Conservation (phyloP, 306 rosid species). For the Corylus avellana region DNA sequence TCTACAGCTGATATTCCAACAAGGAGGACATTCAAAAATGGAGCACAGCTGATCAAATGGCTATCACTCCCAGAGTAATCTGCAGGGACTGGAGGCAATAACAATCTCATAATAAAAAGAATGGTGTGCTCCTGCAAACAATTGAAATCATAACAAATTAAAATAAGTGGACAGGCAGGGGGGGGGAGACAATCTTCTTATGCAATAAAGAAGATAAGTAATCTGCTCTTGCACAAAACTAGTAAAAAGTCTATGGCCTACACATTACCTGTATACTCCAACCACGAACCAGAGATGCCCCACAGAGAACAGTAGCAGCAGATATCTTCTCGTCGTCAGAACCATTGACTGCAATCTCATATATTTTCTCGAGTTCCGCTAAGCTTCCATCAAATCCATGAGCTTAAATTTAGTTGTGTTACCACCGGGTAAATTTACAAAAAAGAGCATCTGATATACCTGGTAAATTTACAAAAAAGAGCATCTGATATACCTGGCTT, state of each 20-base stretch:
- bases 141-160: conserved; percentile 23
- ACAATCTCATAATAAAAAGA: conserved; percentile 60
- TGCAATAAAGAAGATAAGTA: conserved; percentile 15
- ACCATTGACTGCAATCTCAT: conserved; percentile 79
- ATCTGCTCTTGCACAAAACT: conserved; percentile 10
- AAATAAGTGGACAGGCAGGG: background rate
- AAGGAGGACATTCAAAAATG: conserved; percentile 71
- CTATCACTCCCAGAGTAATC: conserved; percentile 62
- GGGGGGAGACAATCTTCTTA: conserved; percentile 20
- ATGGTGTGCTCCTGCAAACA: conserved; percentile 71
- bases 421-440: conserved; percentile 40
- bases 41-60: conserved; percentile 76
- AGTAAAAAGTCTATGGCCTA: background rate
- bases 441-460: conserved; percentile 47
- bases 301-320: conserved; percentile 87
- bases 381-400: conserved; percentile 93
- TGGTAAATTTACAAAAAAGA: conserved; percentile 40
- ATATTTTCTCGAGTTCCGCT: conserved; percentile 86
- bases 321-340: conserved; percentile 86
- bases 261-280: conserved; percentile 88
- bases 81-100: conserved; percentile 64
- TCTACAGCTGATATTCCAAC: conserved; percentile 74
- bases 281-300: conserved; percentile 86
- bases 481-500: conserved; percentile 40
- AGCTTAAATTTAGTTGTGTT: conserved; percentile 67